phyloP scores from a whole-genome alignment of 2,329 filamentous ascomycete species.

The Alternaria brassicicola region DNA sequence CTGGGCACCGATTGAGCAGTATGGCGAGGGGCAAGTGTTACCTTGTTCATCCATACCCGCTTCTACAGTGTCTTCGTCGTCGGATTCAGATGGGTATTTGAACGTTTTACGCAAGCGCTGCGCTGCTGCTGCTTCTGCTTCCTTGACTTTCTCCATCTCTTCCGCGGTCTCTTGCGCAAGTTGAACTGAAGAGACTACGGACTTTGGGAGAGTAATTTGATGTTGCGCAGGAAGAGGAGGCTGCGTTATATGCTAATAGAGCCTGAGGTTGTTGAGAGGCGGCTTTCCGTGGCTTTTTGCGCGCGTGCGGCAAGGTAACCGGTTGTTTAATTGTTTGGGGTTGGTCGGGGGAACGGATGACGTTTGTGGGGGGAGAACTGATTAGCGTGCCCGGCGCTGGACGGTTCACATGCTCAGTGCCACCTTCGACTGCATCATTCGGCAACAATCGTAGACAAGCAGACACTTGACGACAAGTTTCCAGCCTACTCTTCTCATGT shows the following conservation, averaged over 20 bases:
- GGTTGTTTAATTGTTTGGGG: conserved; percentile 3
- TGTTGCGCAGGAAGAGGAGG: neutral
- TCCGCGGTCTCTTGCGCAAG: neutral
- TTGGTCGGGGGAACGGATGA: conserved; percentile 18
- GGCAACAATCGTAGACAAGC: neutral
- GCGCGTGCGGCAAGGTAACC: conserved; percentile 6
- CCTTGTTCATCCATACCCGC: conserved; percentile 79
- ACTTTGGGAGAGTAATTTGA: neutral
- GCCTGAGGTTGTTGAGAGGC: neutral
- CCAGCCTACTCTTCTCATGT: too few relatives aligned
- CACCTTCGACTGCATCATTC: neutral
- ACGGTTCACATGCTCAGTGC: neutral
- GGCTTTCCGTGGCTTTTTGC: conserved; percentile 14
- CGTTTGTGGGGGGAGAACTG: conserved; percentile 19
- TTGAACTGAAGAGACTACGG: neutral
- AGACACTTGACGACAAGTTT: neutral
- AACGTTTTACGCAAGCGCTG: conserved; percentile 78
- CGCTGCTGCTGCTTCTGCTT: conserved; percentile 39
- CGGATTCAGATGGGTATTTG: conserved; percentile 68
- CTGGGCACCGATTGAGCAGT: neutral
- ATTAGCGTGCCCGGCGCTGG: conserved; percentile 9
- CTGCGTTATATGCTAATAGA: neutral
- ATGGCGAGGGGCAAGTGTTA: conserved; percentile 37
- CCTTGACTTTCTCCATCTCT: conserved; percentile 12
- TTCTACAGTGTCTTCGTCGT: conserved; percentile 61